These are phyloP conservation scores for Orbilia blumenaviensis DNA, from an alignment of 2,329 filamentous ascomycete species.

Conservation along the genomic window DNA sequence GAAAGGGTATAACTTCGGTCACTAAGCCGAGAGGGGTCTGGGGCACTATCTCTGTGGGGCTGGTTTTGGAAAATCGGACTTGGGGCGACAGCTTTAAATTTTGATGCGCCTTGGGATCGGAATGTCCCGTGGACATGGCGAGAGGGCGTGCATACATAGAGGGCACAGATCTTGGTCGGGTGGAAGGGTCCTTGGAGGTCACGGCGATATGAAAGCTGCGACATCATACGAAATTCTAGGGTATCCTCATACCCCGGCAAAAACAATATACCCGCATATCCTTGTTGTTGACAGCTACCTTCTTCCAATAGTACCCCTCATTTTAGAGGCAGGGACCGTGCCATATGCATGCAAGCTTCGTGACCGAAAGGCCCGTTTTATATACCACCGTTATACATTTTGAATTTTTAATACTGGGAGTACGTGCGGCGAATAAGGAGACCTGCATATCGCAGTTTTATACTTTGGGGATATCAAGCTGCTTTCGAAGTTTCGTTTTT, in stretches of 20 bases:
- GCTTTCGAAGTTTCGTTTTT: neutral
- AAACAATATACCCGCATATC: conserved; percentile 17
- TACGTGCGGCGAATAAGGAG: conserved; percentile 2
- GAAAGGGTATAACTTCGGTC: neutral
- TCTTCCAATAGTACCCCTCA: conserved; percentile 28
- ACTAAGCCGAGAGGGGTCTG: neutral
- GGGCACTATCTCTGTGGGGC: neutral
- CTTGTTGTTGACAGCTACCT: neutral
- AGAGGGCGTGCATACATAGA: neutral
- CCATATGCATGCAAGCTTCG: conserved; percentile 40
- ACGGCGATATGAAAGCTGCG: conserved; percentile 22
- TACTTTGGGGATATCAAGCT: neutral
- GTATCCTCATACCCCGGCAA: neutral
- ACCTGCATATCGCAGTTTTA: conserved; percentile 3
- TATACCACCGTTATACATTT: conserved; percentile 34
- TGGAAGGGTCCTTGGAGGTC: conserved; percentile 6
- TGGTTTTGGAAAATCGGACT: conserved; percentile 2
- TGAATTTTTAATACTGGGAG: conserved; percentile 36
- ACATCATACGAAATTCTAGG: conserved; percentile 2
- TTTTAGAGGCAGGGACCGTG: conserved; percentile 26
- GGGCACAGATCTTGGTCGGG: neutral
- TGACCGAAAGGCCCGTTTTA: conserved; percentile 8
- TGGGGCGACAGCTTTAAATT: neutral
- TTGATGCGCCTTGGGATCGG: neutral
- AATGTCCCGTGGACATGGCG: neutral